These are phyloP conservation scores for Pestalotiopsis sp. DNA, from an alignment of 2,329 filamentous ascomycete species.

Conservation along the genomic window DNA sequence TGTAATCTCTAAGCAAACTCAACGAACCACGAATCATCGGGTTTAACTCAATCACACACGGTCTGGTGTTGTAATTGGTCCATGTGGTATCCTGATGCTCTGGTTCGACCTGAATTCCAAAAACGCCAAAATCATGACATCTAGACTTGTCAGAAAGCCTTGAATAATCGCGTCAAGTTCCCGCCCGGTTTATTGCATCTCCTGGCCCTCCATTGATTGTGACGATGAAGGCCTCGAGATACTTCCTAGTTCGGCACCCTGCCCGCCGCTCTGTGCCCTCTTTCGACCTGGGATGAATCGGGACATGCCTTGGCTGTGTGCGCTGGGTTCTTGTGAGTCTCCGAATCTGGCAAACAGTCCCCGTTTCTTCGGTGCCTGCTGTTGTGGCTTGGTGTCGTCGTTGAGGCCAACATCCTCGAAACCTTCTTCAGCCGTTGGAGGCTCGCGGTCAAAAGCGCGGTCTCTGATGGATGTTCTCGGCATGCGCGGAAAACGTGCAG, in stretches of 20 bases:
- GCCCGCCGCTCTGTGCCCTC: constrained; percentile 31
- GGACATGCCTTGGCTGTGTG: constrained; percentile 29
- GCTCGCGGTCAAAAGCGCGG: constrained; percentile 59
- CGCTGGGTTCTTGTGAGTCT: constrained; percentile 45
- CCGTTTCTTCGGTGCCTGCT: constrained; percentile 65
- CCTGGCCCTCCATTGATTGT: constrained; percentile 26
- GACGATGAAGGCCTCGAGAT: constrained; percentile 34
- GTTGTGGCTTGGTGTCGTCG: constrained; percentile 64
- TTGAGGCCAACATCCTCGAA: constrained; percentile 91
- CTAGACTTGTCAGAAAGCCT: not conserved
- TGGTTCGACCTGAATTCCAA: not conserved
- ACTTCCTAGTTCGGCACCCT: constrained; percentile 32
- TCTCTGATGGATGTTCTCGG: constrained; percentile 64
- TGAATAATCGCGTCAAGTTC: not conserved
- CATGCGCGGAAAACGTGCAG: constrained; percentile 64
- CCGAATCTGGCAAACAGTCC: constrained; percentile 82
- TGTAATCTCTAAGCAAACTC: not conserved
- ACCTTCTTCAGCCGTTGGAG: constrained; percentile 72
- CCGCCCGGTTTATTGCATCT: constrained; percentile 24
- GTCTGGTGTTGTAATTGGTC: not conserved
- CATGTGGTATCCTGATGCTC: not conserved
- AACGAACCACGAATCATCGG: constrained; percentile 1
- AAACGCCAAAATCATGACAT: not conserved
- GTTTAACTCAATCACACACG: not conserved
- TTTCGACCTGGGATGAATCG: constrained; percentile 37